These are phyloP conservation scores for Recurvomyces mirabilis DNA, from an alignment of 495 filamentous ascomycete species.

Conservation along the genomic window DNA sequence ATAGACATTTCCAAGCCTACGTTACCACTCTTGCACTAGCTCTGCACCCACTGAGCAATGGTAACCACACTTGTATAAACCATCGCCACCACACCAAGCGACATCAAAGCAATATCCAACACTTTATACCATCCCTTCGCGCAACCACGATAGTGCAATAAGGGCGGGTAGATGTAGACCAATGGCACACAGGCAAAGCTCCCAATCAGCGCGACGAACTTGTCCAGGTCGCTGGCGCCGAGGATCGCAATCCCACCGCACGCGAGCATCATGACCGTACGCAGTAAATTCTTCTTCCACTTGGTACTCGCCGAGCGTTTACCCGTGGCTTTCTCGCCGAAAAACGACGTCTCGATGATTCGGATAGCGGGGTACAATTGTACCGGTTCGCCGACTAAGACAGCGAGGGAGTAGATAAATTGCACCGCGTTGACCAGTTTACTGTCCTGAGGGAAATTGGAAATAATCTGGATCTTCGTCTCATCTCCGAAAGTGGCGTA, in stretches of 20 bases:
- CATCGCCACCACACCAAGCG: constrained; percentile 78
- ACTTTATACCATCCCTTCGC: constrained; percentile 52
- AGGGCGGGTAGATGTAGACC: constrained; percentile 46
- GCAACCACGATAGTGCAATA: constrained; percentile 78
- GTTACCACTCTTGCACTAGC: too few species aligned
- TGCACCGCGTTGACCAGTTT: constrained; percentile 55
- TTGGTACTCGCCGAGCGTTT: constrained; percentile 44
- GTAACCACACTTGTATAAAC: constrained; percentile 79
- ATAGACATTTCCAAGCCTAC: too few species aligned
- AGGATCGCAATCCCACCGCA: constrained; percentile 42
- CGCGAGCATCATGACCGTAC: constrained; percentile 36
- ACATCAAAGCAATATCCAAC: constrained; percentile 60
- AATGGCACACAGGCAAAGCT: constrained; percentile 46
- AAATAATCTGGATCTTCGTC: constrained; percentile 52
- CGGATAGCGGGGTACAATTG: constrained; percentile 54
- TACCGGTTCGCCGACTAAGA: constrained; percentile 50
- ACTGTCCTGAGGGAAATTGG: constrained; percentile 51
- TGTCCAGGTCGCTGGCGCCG: constrained; percentile 50
- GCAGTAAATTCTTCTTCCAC: constrained; percentile 56
- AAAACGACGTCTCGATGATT: constrained; percentile 45
- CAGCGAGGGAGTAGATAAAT: constrained; percentile 53
- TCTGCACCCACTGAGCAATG: constrained; percentile 72
- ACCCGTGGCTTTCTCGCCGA: constrained; percentile 43
- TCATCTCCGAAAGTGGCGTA: constrained; percentile 51
- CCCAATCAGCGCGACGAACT: constrained; percentile 53